Base-by-base conservation (phyloP, 1,284 basidiomycete genomes). In the Meira miltonrushii region DNA sequence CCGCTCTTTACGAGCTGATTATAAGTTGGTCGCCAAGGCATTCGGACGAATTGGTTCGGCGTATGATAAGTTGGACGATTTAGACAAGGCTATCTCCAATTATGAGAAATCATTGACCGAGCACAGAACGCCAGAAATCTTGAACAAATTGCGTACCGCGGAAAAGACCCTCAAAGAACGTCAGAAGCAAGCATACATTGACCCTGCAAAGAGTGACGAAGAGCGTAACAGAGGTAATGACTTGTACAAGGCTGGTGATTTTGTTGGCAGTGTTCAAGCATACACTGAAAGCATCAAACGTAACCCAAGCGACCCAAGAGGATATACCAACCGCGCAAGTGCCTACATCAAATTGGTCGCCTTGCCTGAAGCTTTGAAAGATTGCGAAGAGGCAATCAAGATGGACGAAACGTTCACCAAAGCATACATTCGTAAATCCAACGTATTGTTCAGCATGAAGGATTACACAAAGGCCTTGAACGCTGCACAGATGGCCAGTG, bases 201-300 rank as follows among this genome's bases (percentile, higher is more conserved):
- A 95, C 79, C 91, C 92, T 0, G 88, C 84, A 70, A 85, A 88
- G 81, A 88, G 91, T 25, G 88, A 88, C 46, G 77, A 81, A 55
- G 92, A 92, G 12, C 85, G 95, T 50, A 90, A 95, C 78, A 88
- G 93, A 77, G 95, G 95, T 15, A 99, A 98, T 79, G 80, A 82
- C 39, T 83, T 87, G 40, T 99, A 96, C 86, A 98, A 97, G 82
- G 77, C 79, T 40, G 63, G 71, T 40, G 68, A 73, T 49, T 78
- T 76, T 50, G 58, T 56, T 17, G 86, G 83, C n/a, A 90, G 93
- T 1, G 93, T 98, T 64, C 92, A 90, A 81, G 83, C 85, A 44
- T 99, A 98, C 81, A 85, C 88, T 12, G 95, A 99, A 81, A 88
- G 91, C 62, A 95, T 98, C 83, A 97, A 97, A 82, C 88, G 95